phyloP scores from a whole-genome alignment of 2,329 filamentous ascomycete genomes.

The Colletotrichum eleusines region DNA sequence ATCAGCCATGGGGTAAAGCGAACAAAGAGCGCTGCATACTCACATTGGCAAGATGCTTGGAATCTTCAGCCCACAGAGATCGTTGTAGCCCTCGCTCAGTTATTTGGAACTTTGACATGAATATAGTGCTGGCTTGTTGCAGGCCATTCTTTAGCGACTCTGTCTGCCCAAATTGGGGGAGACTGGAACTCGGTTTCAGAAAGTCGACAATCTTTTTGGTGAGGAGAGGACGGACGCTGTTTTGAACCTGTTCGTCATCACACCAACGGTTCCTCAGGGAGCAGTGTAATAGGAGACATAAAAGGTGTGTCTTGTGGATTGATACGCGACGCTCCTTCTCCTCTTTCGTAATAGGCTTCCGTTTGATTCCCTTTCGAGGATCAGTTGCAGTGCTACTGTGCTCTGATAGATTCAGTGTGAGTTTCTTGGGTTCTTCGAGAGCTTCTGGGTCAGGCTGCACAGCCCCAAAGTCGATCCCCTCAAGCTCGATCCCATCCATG shows the following conservation, averaged over 20 bases:
- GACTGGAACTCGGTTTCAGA: conserved; percentile 74
- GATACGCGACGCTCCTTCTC: conserved; percentile 72
- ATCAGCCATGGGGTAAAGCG: conserved; percentile 32
- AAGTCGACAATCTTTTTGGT: conserved; percentile 73
- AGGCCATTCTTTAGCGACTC: conserved; percentile 84
- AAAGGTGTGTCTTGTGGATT: conserved; percentile 87
- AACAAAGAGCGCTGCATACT: conserved; percentile 41
- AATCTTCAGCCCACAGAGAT: conserved; percentile 80
- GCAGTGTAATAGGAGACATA: conserved; percentile 85
- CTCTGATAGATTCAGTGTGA: conserved; percentile 66
- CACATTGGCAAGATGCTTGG: conserved; percentile 70
- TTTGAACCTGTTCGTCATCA: conserved; percentile 79
- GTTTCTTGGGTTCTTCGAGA: conserved; percentile 49
- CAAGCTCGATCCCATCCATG: conserved; percentile 59
- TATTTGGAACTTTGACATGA: conserved; percentile 76
- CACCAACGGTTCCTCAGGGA: conserved; percentile 89
- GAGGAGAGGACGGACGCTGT: conserved; percentile 72
- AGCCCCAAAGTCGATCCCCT: conserved; percentile 61
- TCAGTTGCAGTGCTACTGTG: conserved; percentile 53
- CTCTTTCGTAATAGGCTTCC: conserved; percentile 65
- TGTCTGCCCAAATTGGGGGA: conserved; percentile 81
- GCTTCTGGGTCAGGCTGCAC: conserved; percentile 44
- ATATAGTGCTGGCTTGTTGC: conserved; percentile 75
- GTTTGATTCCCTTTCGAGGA: conserved; percentile 51
- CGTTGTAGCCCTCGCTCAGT: conserved; percentile 77